These are phyloP conservation scores for Malus hybrid DNA, from an alignment of 331 rosid genomes.

Conservation along the genomic window DNA sequence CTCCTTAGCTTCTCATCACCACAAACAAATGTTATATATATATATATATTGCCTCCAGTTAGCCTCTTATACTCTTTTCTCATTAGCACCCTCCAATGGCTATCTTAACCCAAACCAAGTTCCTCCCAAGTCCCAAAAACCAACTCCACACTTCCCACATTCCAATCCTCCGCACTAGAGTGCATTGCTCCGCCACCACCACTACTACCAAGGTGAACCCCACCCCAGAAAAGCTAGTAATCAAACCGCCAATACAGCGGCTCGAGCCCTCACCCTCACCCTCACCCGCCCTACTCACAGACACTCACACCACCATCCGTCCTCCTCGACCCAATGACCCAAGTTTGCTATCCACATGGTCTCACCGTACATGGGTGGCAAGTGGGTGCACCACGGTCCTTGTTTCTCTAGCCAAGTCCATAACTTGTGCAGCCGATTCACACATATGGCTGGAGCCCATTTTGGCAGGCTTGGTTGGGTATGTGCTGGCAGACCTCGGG, in stretches of 20 bases:
- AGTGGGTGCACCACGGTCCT: conserved; percentile 37
- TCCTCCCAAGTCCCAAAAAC: conserved; percentile 20
- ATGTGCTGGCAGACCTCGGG: conserved; percentile 67
- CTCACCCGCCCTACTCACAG: not conserved
- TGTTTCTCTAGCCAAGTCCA: conserved; percentile 33
- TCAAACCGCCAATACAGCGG: conserved; percentile 4
- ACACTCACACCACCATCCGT: not conserved
- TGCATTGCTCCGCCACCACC: conserved; percentile 19
- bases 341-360: conserved; percentile 32
- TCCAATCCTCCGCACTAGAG: not conserved
- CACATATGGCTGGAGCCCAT: conserved; percentile 32
- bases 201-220: conserved; percentile 6
- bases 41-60: not conserved
- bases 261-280: not conserved
- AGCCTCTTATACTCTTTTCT: conserved; percentile 8
- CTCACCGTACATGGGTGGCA: conserved; percentile 44
- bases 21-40: not conserved
- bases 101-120: conserved; percentile 48
- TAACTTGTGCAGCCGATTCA: conserved; percentile 19
- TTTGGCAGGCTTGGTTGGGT: conserved; percentile 47
- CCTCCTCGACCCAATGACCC: conserved; percentile 27
- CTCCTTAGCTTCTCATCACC: conserved; percentile 18
- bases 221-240: conserved; percentile 8
- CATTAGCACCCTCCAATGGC: conserved; percentile 31
- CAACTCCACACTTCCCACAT: conserved; percentile 1